A percentile compares a stretch with the other conserved stretches of the same genome.
Evolutionary conservation across 306 rosid species (phyloP).

Genomic region (Malus asiatica): DNA sequence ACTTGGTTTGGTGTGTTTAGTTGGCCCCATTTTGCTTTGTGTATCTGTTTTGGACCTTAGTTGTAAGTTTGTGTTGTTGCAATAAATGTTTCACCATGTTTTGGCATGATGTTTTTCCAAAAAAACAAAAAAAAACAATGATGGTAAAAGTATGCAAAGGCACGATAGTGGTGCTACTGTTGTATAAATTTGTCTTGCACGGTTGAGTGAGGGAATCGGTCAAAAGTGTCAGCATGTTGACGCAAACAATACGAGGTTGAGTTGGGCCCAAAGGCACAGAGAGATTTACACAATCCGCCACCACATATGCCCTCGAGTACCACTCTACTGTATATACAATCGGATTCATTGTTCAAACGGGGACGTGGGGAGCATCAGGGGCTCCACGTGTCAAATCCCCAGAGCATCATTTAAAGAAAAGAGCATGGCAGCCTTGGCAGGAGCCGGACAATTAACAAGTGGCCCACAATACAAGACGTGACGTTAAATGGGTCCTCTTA

Average conservation of each 20-base stretch:
- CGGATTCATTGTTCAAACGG: background rate
- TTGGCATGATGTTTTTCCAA: too few species aligned
- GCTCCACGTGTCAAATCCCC: slow-evolving; percentile 49
- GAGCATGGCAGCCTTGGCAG: too few species aligned
- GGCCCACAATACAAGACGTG: background rate
- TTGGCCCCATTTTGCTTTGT: too few species aligned
- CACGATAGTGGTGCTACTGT: background rate
- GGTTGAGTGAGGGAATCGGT: background rate
- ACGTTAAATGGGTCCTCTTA: background rate
- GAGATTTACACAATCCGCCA: background rate
- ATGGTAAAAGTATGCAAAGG: too few species aligned
- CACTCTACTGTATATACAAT: too few species aligned
- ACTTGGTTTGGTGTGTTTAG: too few species aligned
- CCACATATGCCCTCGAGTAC: background rate
- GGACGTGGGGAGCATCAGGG: slow-evolving; percentile 19
- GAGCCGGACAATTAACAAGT: background rate
- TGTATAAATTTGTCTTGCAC: background rate
- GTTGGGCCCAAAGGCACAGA: background rate
- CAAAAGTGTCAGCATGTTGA: background rate
- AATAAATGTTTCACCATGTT: too few species aligned
- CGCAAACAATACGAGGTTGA: slow-evolving; percentile 34
- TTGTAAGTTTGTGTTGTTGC: too few species aligned
- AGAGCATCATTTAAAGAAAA: slow-evolving; percentile 5
- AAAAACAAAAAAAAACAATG: too few species aligned
- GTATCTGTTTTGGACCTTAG: too few species aligned